Evolutionary conservation across 2,329 filamentous ascomycete species (phyloP).

Genomic region (Macrophomina phaseolina): DNA sequence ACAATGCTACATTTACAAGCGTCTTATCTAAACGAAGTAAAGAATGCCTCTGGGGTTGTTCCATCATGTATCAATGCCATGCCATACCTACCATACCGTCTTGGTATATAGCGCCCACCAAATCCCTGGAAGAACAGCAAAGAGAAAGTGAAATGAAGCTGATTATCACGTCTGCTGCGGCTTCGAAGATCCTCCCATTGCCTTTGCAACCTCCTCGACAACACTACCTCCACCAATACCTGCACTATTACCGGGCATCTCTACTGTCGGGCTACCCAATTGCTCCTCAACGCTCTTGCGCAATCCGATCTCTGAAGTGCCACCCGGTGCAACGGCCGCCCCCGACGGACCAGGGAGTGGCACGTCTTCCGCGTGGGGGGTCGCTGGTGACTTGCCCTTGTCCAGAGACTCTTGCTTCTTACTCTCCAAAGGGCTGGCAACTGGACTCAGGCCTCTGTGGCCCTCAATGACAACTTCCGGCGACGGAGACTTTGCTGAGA

Average conservation of each 20-base stretch:
- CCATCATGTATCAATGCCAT: conserved; percentile 11
- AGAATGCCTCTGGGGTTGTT: background rate
- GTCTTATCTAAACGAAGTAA: conserved; percentile 1
- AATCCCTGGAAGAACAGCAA: background rate
- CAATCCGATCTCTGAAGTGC: background rate
- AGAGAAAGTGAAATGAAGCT: background rate
- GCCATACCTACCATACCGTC: background rate
- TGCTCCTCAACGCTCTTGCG: conserved; percentile 20
- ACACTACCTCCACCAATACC: background rate
- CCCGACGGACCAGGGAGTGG: background rate
- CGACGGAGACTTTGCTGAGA: background rate
- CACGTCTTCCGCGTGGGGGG: background rate
- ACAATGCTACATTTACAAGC: background rate
- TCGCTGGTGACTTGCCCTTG: conserved; percentile 2
- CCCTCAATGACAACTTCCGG: conserved; percentile 11
- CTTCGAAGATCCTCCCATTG: background rate
- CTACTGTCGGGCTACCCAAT: background rate
- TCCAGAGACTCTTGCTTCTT: background rate
- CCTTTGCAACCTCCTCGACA: conserved; percentile 5
- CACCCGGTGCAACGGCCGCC: background rate
- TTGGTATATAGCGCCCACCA: conserved; percentile 13
- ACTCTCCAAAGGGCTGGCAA: background rate
- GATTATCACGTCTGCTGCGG: background rate
- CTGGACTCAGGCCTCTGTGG: conserved; percentile 5
- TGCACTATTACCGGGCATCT: background rate